Percentiles rank a stretch among this genome's conserved stretches.
These are phyloP conservation scores for Colletotrichum cuscutae DNA, from an alignment of 2,329 filamentous ascomycete species.

Conservation along the genomic window DNA sequence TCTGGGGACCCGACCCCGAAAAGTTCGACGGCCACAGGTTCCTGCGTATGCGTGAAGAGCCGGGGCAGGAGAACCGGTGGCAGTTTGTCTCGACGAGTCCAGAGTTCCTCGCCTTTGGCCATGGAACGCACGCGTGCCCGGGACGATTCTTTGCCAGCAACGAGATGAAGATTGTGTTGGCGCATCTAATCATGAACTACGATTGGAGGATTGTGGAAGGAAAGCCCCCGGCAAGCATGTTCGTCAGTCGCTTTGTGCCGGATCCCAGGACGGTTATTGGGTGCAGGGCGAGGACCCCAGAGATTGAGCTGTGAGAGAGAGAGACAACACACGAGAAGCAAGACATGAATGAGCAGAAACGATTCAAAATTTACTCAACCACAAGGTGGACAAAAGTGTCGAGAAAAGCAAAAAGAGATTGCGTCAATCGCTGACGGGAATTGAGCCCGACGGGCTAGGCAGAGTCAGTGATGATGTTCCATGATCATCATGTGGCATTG, in stretches of 20 bases:
- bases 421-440: slow-evolving; percentile 32
- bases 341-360: neutral
- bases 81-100: slow-evolving; percentile 54
- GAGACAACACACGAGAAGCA: neutral
- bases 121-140: slow-evolving; percentile 52
- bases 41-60: slow-evolving; percentile 21
- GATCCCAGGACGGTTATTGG: slow-evolving; percentile 3
- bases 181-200: slow-evolving; percentile 52
- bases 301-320: neutral
- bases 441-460: slow-evolving; percentile 30
- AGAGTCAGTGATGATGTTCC: neutral
- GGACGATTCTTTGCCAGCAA: slow-evolving; percentile 57
- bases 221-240: slow-evolving; percentile 3
- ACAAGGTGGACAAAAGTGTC: neutral
- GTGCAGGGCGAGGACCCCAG: slow-evolving; percentile 1
- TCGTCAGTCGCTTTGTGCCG: slow-evolving; percentile 14
- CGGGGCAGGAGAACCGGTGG: slow-evolving; percentile 38
- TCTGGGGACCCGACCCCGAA: slow-evolving; percentile 6
- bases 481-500: too few relatives aligned
- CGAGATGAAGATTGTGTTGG: slow-evolving; percentile 57
- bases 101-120: slow-evolving; percentile 48
- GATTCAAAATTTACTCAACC: fast-evolving
- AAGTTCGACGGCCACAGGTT: slow-evolving; percentile 18
- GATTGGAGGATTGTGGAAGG: slow-evolving; percentile 39
- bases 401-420: neutral